Evolutionary conservation across 768 basidiomycete species (phyloP).

Genomic region (Suillus clintonianus): DNA sequence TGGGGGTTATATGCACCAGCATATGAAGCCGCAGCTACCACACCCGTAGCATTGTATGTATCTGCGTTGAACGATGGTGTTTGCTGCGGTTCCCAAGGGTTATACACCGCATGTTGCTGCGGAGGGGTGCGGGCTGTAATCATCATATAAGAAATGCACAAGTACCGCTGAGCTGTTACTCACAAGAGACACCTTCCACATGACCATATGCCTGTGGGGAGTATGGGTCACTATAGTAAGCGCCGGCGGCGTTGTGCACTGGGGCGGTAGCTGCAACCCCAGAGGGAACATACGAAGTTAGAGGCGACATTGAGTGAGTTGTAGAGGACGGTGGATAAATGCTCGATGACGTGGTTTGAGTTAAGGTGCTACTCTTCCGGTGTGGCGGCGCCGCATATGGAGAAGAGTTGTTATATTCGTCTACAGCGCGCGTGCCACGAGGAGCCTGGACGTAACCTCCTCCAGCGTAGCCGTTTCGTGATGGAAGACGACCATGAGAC

Average conservation of each 20-base stretch:
- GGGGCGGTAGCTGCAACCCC: conserved; percentile 24
- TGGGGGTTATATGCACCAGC: conserved; percentile 13
- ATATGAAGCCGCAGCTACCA: conserved; percentile 15
- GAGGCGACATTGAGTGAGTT: conserved; percentile 7
- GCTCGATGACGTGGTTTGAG: conserved; percentile 40
- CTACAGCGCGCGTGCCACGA: conserved; percentile 67
- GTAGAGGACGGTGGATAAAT: conserved; percentile 38
- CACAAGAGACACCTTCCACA: conserved; percentile 54
- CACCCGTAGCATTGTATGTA: conserved; percentile 39
- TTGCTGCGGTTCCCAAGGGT: conserved; percentile 14
- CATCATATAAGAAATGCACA: conserved; percentile 6
- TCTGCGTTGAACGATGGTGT: conserved; percentile 36
- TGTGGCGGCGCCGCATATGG: conserved; percentile 48
- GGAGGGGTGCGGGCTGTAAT: conserved; percentile 53
- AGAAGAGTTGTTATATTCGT: conserved; percentile 65
- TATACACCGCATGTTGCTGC: conserved; percentile 49
- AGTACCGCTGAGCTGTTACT: conserved; percentile 24
- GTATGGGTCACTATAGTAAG: conserved; percentile 29
- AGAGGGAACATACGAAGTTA: conserved; percentile 24
- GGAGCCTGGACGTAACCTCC: conserved; percentile 69
- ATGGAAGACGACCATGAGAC: conserved; percentile 33
- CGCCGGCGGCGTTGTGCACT: conserved; percentile 22
- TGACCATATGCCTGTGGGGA: conserved; percentile 51
- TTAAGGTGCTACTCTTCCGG: conserved; percentile 40
- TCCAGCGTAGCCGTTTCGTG: conserved; percentile 38